Base-by-base conservation (phyloP, 768 basidiomycete genomes). In the Amanita rimosa region DNA sequence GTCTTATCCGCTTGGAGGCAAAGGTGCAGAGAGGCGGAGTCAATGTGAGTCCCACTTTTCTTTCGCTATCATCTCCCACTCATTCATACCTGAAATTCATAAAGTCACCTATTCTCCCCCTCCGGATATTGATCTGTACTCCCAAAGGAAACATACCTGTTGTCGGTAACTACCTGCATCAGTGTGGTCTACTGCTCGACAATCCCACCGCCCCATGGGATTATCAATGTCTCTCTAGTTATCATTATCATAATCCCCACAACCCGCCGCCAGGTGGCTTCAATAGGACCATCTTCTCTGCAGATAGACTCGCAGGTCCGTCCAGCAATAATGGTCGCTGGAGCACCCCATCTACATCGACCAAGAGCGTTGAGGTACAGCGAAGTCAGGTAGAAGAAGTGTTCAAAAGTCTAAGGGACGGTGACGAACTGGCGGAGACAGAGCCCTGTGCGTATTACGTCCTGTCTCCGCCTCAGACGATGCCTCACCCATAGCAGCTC, bases 301-400 rank as follows among this genome's bases (percentile, higher is more conserved):
- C 70, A 47, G 67, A 71, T 43, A 64, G 73, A 27, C 55, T 72
- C 31, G 72, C 71, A 53, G 57, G 58, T n/a, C 58, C 61, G 11
- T 51, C 60, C 11, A 52, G 56, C 24, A 62, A 63, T 44, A 59
- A 62, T 40, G 70, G 72, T 16, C 72, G 78, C 43, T 88, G 84
- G 83, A 67, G 65, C 44, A 70, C 78, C 10, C 72, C 78, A 22
- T 65, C 68, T 11, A 70, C 76, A 21, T 65, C 78, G 6, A 76
- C 77, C 2, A 93, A 89, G 66, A 89, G 81, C 52, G 81, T 94
- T 6, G 93, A 96, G 60, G 79, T 95, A 33, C 93, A 96, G 64
- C 72, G 93, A 54, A 85, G 80, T 61, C 94, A 97, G 60, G 85
- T 97, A 11, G 94, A 98, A 54, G 87, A 96, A 55, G 71, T 98